Percentiles rank a stretch among this genome's conserved stretches.
phyloP scores from a whole-genome alignment of 83 land plant species.

The Picea abies region DNA sequence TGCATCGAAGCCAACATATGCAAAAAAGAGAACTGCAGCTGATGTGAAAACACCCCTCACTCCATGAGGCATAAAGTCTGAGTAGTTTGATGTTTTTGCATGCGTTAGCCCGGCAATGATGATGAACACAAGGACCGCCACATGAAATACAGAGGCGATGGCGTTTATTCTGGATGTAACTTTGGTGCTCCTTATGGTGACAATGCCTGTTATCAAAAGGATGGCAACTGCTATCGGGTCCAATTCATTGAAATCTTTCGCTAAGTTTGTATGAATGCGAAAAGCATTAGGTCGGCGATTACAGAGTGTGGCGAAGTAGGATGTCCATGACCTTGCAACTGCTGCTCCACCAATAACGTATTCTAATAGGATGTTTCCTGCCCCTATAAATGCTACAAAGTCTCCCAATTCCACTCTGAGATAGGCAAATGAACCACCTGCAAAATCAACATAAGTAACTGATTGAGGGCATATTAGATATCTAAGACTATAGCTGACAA shows the following conservation, averaged over 20 bases:
- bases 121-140: slow-evolving; percentile 75
- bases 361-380: slow-evolving; percentile 89
- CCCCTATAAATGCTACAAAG: slow-evolving; percentile 83
- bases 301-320: slow-evolving; percentile 78
- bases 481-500: no score
- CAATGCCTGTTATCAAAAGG: slow-evolving; percentile 39
- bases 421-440: slow-evolving; percentile 75
- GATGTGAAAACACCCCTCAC: slow-evolving; percentile 71
- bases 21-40: slow-evolving; percentile 80
- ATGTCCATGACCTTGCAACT: slow-evolving; percentile 82
- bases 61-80: slow-evolving; percentile 67
- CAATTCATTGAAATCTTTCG: slow-evolving; percentile 57
- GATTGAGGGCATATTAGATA: no score
- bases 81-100: slow-evolving; percentile 61
- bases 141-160: slow-evolving; percentile 70
- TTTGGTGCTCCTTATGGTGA: slow-evolving; percentile 71
- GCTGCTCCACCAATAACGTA: slow-evolving; percentile 78
- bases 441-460: neutral
- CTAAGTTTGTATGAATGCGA: slow-evolving; percentile 60
- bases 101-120: slow-evolving; percentile 80
- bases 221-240: slow-evolving; percentile 87
- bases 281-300: slow-evolving; percentile 53
- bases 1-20: slow-evolving; percentile 89
- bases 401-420: no score
- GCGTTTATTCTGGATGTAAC: slow-evolving; percentile 77